These are phyloP conservation scores for Lithohypha guttulata DNA, from an alignment of 2,329 filamentous ascomycete species.

Conservation along the genomic window DNA sequence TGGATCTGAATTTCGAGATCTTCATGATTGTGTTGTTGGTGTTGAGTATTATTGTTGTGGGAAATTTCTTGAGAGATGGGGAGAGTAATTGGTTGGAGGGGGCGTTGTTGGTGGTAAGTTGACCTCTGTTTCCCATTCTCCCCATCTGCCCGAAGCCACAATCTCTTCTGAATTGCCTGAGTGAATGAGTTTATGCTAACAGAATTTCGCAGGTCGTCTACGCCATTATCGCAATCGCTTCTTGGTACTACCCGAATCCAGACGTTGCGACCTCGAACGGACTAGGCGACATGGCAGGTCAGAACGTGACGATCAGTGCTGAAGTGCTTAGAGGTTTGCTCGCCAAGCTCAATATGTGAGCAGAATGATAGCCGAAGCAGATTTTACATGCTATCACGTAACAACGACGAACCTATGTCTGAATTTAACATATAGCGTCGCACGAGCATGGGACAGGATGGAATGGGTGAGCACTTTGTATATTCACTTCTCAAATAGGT, in stretches of 20 bases:
- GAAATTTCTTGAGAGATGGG: conserved; percentile 74
- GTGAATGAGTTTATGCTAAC: too few relatives aligned
- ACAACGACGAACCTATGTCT: too few relatives aligned
- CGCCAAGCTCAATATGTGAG: conserved; percentile 4
- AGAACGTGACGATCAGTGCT: conserved; percentile 5
- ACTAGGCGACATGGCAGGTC: background rate
- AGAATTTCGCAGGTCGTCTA: conserved; percentile 41
- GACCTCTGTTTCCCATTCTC: too few relatives aligned
- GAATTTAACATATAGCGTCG: too few relatives aligned
- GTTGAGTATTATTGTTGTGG: conserved; percentile 72
- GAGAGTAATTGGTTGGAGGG: conserved; percentile 90
- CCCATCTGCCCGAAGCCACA: too few relatives aligned
- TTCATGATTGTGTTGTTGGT: conserved; percentile 76
- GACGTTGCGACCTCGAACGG: conserved; percentile 12
- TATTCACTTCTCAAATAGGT: too few relatives aligned
- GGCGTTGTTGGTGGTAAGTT: conserved; percentile 57
- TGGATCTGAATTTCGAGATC: conserved; percentile 74
- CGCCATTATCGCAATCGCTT: conserved; percentile 49
- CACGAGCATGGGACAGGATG: too few relatives aligned
- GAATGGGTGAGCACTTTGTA: too few relatives aligned
- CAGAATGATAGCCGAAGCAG: too few relatives aligned
- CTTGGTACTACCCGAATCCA: conserved; percentile 51
- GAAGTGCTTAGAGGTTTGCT: conserved; percentile 3
- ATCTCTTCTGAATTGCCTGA: too few relatives aligned
- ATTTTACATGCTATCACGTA: too few relatives aligned